Evolutionary conservation across 768 basidiomycete species (phyloP), one percentile per base, ranked within the genome.

Genomic region (Amanita muscaria): DNA sequence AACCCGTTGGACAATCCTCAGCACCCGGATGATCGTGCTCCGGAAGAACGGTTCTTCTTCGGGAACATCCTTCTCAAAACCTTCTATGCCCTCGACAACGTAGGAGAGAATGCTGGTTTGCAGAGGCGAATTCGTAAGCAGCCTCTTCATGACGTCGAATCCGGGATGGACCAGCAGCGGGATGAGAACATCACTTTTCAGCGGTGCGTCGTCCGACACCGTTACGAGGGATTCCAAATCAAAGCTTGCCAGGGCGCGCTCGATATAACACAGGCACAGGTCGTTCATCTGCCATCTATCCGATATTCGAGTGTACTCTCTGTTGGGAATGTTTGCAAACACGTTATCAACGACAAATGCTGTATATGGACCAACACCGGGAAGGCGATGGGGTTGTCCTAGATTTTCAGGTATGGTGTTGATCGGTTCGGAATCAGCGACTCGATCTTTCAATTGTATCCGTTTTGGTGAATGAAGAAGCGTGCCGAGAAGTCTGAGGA

Each of bases 341-440:
- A 98, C 88, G 37, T 85, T 87, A 54, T 97, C 91, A 49, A 94
- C 65, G 44, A 93, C 84, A 57, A 94, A 97, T n/a, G 74, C 66
- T 9, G 81, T 71, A 62, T 87, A 94, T 0, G 91, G 89, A 0
- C 70, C 77, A 44, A 93, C 77, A 1, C 91, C 91, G 1, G 85
- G 81, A 12, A 80, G 61, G 16, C 91, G 78, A 52, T 89, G 83
- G 5, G 85, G 81, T 36, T 85, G 80, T 0, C 91, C 91, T 4
- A 93, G 66, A 32, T 67, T 68, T 46, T 93, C 83, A 1, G 90
- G 87, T 36, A 91, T 77, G 18, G 89, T 85, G 57, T 83, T 79
- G 40, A 80, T 60, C 1, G 82, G 64, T 22, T 79, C 79, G 5
- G 70, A 62, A 41, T 83, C 80, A 25, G 71, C 57, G 12, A 83